phyloP scores from a whole-genome alignment of 2,329 filamentous ascomycete genomes.

The Ophiostoma angusticollis region DNA sequence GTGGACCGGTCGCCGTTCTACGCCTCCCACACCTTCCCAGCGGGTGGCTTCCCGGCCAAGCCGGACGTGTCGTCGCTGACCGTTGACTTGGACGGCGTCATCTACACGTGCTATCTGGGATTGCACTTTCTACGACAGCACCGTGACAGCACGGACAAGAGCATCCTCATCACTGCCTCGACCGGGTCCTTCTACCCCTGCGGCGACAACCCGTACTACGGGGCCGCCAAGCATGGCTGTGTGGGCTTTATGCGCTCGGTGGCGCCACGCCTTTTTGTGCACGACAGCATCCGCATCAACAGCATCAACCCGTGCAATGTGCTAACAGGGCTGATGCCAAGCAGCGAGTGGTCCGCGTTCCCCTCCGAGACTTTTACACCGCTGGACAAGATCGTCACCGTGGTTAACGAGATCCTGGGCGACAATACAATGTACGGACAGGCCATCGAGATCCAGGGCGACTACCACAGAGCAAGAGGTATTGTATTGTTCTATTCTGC shows the following conservation, averaged over 20 bases:
- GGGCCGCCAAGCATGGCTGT: background rate
- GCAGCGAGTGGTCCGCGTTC: background rate
- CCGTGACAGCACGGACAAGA: background rate
- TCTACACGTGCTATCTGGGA: background rate
- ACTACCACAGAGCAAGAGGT: background rate
- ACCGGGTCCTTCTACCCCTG: background rate
- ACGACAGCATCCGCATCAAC: constrained; percentile 14
- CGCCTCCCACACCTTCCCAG: background rate
- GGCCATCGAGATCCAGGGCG: background rate
- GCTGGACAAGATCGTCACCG: background rate
- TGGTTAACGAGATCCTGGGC: background rate
- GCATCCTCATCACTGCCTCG: background rate
- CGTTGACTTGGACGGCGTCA: background rate
- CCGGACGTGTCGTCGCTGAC: background rate
- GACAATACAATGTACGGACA: background rate
- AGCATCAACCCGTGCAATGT: constrained; percentile 1
- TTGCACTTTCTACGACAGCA: background rate
- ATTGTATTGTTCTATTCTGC: too few species aligned
- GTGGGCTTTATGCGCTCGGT: constrained; percentile 1
- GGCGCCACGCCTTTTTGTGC: background rate
- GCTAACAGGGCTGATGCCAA: background rate
- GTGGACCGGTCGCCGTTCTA: background rate
- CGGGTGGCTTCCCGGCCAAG: background rate
- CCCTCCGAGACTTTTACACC: background rate
- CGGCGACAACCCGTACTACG: background rate